Conservation (phyloP, 495 filamentous ascomycete species). For the Xylaria castorea region DNA sequence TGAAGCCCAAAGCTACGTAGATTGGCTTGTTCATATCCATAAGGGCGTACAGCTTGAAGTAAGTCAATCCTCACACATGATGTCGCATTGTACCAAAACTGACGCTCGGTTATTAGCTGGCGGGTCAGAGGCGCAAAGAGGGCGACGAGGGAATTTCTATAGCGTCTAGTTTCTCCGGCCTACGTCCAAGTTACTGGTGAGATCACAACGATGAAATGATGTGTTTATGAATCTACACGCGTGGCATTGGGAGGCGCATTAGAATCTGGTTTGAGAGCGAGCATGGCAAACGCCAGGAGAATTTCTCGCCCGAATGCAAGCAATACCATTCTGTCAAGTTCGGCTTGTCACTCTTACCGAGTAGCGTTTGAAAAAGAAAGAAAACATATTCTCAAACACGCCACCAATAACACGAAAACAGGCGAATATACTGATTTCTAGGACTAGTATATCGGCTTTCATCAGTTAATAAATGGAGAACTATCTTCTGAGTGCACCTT, state of each 20-base stretch:
- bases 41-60: conserved; percentile 90
- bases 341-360: neutral
- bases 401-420: neutral
- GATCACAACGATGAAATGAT: conserved; percentile 12
- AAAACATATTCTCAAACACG: neutral
- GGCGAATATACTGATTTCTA: neutral
- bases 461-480: neutral
- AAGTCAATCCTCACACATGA: conserved; percentile 37
- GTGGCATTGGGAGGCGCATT: conserved; percentile 30
- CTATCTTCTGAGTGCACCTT: neutral
- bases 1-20: conserved; percentile 96
- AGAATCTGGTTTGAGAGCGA: conserved; percentile 15
- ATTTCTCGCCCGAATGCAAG: conserved; percentile 2
- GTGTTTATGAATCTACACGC: conserved; percentile 20
- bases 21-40: conserved; percentile 97
- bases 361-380: neutral
- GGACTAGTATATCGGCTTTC: neutral
- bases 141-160: conserved; percentile 38
- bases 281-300: neutral
- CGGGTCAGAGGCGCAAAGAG: conserved; percentile 38
- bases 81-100: conserved; percentile 1
- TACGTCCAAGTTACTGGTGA: conserved; percentile 45
- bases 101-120: conserved; percentile 28
- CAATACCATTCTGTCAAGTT: neutral
- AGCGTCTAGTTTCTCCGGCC: conserved; percentile 39